phyloP scores from a whole-genome alignment of 2,329 filamentous ascomycete species.

The Ceratocystis ficicola region DNA sequence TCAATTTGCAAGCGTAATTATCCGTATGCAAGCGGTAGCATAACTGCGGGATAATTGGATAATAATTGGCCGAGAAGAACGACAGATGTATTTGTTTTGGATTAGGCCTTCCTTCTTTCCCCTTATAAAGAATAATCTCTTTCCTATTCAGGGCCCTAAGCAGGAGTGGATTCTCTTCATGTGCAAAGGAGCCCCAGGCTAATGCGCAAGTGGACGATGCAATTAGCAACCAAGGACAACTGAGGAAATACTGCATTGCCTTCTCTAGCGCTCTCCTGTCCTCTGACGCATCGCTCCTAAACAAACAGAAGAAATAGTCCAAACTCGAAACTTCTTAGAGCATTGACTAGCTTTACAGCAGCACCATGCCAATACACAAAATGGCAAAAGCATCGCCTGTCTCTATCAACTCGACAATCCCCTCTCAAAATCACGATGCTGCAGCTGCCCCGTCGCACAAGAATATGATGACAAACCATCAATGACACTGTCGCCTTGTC shows the following conservation, averaged over 20 bases:
- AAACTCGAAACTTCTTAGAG: no score
- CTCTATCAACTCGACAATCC: no score
- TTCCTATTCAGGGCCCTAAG: background rate
- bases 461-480: no score
- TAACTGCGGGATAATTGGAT: background rate
- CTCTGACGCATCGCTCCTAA: background rate
- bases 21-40: background rate
- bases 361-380: no score
- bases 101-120: background rate
- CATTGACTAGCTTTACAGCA: no score
- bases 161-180: background rate
- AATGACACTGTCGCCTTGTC: no score
- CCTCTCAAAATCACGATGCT: no score
- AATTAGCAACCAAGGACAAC: background rate
- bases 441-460: no score
- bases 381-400: no score
- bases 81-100: background rate
- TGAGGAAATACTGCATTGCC: background rate
- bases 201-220: conserved; percentile 9
- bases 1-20: background rate
- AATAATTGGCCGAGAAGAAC: background rate
- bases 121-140: background rate
- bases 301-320: background rate
- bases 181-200: background rate
- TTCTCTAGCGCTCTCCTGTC: background rate